phyloP scores from a whole-genome alignment of 148 eudicot genomes.

The Polygonum maritimum region DNA sequence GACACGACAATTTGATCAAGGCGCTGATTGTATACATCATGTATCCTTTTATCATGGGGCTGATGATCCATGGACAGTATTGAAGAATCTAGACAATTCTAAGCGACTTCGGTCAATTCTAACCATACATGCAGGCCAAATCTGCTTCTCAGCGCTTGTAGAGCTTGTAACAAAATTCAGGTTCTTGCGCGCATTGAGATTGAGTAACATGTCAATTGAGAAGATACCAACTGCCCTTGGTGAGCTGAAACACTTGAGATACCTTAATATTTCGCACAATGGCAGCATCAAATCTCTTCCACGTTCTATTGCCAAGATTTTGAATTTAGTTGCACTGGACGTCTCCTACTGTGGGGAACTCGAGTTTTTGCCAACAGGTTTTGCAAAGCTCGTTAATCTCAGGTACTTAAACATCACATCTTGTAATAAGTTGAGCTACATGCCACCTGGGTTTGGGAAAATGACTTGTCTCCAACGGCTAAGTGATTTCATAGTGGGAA shows the following conservation, averaged over 20 bases:
- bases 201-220: not conserved
- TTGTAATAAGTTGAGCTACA: not conserved
- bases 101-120: not conserved
- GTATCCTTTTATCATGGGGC: not conserved
- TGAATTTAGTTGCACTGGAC: constrained; percentile 1
- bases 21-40: not conserved
- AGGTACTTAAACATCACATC: not conserved
- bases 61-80: constrained; percentile 1
- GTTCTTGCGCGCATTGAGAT: not conserved
- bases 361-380: not conserved
- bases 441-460: not conserved
- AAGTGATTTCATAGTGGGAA: not conserved
- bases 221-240: not conserved
- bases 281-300: constrained; percentile 2
- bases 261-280: not conserved
- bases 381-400: not conserved
- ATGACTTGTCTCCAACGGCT: not conserved
- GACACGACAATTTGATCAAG: not conserved
- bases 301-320: not conserved
- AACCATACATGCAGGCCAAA: not conserved
- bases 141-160: not conserved
- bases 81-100: not conserved
- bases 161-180: constrained; percentile 5
- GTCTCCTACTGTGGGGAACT: not conserved
- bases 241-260: constrained; percentile 5